phyloP scores from a whole-genome alignment of 192 early-diverging fungal genomes.

The Anaeromyces robustus region DNA sequence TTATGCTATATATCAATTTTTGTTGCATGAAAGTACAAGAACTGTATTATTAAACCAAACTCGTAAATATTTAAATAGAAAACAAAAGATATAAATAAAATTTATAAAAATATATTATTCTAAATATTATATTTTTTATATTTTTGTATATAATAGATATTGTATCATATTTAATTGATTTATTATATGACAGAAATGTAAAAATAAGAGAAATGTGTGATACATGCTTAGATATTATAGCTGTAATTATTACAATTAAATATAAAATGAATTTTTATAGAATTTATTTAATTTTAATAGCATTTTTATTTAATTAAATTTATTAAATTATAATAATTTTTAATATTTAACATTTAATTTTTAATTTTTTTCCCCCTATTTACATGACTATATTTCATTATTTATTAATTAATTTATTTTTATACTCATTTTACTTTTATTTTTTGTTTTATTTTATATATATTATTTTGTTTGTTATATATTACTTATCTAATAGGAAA shows the following conservation, averaged over 20 bases:
- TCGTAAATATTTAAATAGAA: constrained; percentile 7
- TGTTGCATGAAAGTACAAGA: not conserved
- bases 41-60: not conserved
- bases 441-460: too few relatives aligned
- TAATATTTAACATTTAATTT: too few relatives aligned
- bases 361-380: too few relatives aligned
- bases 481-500: constrained; percentile 18
- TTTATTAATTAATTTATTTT: too few relatives aligned
- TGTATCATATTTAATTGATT: constrained; percentile 34
- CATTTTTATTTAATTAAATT: too few relatives aligned
- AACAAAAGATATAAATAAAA: constrained; percentile 18
- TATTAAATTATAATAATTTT: too few relatives aligned
- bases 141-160: constrained; percentile 17
- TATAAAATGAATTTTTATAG: not conserved
- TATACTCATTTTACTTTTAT: too few relatives aligned
- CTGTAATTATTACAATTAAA: constrained; percentile 9
- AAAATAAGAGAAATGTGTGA: constrained; percentile 39
- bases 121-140: not conserved
- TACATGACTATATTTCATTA: too few relatives aligned
- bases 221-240: constrained; percentile 32
- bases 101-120: constrained; percentile 19
- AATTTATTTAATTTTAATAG: too few relatives aligned
- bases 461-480: not conserved
- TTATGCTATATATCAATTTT: constrained; percentile 19
- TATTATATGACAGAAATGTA: constrained; percentile 37